phyloP scores from a whole-genome alignment of 352 stramenopile genomes.

The Pythium dissimile region DNA sequence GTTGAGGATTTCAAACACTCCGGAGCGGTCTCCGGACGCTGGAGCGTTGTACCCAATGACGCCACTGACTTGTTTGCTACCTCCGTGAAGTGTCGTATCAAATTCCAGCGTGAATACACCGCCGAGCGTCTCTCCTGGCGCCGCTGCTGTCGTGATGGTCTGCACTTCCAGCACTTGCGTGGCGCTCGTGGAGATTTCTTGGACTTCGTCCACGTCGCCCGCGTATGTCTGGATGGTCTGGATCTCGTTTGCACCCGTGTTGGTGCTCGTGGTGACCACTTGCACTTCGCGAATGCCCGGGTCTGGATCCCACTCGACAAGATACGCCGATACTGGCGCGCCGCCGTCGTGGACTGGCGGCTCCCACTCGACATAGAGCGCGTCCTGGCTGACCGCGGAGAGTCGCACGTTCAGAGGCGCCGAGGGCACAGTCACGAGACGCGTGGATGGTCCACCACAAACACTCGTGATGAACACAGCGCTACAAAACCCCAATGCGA shows the following conservation, averaged over 20 bases:
- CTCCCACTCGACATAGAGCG: constrained; percentile 65
- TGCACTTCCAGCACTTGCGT: constrained; percentile 59
- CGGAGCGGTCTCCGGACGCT: constrained; percentile 40
- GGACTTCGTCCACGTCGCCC: constrained; percentile 85
- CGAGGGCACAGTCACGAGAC: constrained; percentile 26
- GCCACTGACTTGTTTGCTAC: constrained; percentile 88
- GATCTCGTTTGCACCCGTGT: constrained; percentile 92
- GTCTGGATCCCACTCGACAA: constrained; percentile 92
- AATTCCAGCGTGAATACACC: constrained; percentile 91
- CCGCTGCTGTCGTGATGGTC: constrained; percentile 85
- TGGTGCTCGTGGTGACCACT: constrained; percentile 66
- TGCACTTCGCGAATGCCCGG: constrained; percentile 89
- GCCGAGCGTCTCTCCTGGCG: constrained; percentile 74
- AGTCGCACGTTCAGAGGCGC: constrained; percentile 63
- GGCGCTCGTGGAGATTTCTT: constrained; percentile 81
- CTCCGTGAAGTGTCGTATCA: constrained; percentile 83
- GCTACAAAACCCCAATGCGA: no score
- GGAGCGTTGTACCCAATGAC: constrained; percentile 87
- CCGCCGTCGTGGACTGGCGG: constrained; percentile 73
- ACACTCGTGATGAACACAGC: background rate
- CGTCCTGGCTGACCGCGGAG: constrained; percentile 67
- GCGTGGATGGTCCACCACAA: background rate
- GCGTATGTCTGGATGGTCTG: constrained; percentile 90
- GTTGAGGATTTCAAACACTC: constrained; percentile 70
- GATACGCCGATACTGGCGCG: constrained; percentile 65